Conservation (phyloP, 306 rosid genomes). For the Rubus parviflorus region DNA sequence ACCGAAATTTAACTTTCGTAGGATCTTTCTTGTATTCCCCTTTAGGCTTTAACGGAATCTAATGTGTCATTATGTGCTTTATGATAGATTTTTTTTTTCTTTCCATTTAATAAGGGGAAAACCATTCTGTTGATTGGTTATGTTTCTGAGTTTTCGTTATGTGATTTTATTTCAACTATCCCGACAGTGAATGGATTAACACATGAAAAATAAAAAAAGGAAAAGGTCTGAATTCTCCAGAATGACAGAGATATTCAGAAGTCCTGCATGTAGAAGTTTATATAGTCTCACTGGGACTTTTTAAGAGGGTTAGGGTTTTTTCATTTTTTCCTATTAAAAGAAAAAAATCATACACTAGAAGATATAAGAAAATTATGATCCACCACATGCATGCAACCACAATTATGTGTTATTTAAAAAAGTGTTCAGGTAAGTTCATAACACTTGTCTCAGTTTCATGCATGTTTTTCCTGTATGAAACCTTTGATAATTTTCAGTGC, state of each 20-base stretch:
- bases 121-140: background rate
- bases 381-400: background rate
- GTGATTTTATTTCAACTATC: background rate
- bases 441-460: background rate
- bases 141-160: background rate
- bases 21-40: conserved; percentile 1
- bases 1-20: background rate
- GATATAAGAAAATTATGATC: background rate
- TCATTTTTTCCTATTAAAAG: background rate
- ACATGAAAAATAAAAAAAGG: background rate
- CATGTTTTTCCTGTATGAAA: conserved; percentile 34
- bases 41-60: background rate
- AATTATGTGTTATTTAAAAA: background rate
- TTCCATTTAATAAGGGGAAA: background rate
- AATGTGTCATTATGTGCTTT: background rate
- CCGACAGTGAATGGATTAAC: background rate
- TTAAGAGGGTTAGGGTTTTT: conserved; percentile 3
- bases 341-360: background rate
- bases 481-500: conserved; percentile 67
- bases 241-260: background rate
- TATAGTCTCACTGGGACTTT: background rate
- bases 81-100: background rate
- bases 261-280: background rate
- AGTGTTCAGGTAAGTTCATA: conserved; percentile 11
- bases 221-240: background rate